A percentile compares a stretch with the other conserved stretches of the same genome.
Conservation (phyloP, 225 moss, liverwort and hornwort genomes). For the Pleurozium schreberi region DNA sequence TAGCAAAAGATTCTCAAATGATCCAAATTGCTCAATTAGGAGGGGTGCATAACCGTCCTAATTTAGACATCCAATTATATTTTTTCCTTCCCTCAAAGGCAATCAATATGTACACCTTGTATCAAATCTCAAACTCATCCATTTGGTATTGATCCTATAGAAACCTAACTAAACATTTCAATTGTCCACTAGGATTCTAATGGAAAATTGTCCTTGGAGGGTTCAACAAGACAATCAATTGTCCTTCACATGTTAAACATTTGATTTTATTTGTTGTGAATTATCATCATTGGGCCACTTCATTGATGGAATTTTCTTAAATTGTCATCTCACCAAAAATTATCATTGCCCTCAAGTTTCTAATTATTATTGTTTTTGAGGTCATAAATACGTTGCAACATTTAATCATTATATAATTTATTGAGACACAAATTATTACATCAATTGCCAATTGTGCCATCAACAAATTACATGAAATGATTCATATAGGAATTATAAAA, state of each 20-base stretch:
- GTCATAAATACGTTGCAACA: background rate
- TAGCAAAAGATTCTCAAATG: background rate
- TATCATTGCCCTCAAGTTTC: background rate
- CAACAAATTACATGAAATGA: background rate
- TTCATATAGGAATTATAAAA: background rate
- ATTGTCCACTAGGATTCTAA: accelerated
- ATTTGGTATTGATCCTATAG: background rate
- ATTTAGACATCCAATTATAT: accelerated
- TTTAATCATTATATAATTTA: too few species aligned
- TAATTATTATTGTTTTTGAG: background rate
- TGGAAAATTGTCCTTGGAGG: accelerated
- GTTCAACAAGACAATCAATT: background rate
- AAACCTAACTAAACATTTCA: background rate
- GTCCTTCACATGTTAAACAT: background rate
- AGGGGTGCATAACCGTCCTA: background rate
- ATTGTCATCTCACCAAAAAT: background rate
- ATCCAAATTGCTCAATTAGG: accelerated
- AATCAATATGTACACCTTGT: background rate
- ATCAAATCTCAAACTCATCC: too few species aligned
- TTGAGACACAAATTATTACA: accelerated
- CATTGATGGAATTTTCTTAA: background rate
- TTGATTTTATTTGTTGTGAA: background rate
- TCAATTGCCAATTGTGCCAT: background rate
- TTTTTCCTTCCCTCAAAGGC: accelerated
- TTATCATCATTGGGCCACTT: background rate